A percentile compares a stretch with the other conserved stretches of the same genome.
These are phyloP conservation scores for Zelopaecilomyces penicillatus DNA, from an alignment of 2,329 filamentous ascomycete species.

Conservation along the genomic window DNA sequence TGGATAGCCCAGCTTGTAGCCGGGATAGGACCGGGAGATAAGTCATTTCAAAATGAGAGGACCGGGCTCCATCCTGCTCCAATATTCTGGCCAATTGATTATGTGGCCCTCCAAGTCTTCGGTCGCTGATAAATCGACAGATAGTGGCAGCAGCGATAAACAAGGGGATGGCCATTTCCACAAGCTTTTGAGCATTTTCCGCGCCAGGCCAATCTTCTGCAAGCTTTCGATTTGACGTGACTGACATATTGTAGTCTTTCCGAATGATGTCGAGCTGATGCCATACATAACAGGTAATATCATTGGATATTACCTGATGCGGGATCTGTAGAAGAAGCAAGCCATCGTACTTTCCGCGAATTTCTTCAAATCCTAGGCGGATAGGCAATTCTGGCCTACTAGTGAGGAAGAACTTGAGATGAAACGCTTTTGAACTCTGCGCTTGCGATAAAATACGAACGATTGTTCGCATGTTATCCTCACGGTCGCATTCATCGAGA, in stretches of 20 bases:
- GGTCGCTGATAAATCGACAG: conserved; percentile 20
- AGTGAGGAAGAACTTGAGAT: conserved; percentile 30
- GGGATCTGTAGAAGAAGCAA: conserved; percentile 3
- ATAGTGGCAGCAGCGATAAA: conserved; percentile 29
- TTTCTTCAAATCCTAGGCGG: conserved; percentile 25
- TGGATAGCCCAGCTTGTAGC: background rate
- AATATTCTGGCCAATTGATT: conserved; percentile 18
- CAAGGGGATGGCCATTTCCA: conserved; percentile 22
- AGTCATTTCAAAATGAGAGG: conserved; percentile 11
- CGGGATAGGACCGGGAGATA: conserved; percentile 13
- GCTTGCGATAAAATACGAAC: conserved; percentile 13
- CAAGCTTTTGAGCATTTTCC: conserved; percentile 5
- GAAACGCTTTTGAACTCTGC: conserved; percentile 9
- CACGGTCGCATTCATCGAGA: conserved; percentile 18
- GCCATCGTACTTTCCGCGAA: conserved; percentile 10
- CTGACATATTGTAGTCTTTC: conserved; percentile 6
- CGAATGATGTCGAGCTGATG: background rate
- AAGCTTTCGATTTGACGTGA: conserved; percentile 1
- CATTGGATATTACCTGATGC: background rate
- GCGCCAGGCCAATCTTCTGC: conserved; percentile 8
- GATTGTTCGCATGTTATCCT: conserved; percentile 22
- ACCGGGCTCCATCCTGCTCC: conserved; percentile 2
- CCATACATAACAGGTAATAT: conserved; percentile 1
- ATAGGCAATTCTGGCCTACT: conserved; percentile 33
- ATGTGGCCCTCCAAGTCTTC: conserved; percentile 11